phyloP scores from a whole-genome alignment of 176 grass and related monocot genomes.

The Avena sativa region DNA sequence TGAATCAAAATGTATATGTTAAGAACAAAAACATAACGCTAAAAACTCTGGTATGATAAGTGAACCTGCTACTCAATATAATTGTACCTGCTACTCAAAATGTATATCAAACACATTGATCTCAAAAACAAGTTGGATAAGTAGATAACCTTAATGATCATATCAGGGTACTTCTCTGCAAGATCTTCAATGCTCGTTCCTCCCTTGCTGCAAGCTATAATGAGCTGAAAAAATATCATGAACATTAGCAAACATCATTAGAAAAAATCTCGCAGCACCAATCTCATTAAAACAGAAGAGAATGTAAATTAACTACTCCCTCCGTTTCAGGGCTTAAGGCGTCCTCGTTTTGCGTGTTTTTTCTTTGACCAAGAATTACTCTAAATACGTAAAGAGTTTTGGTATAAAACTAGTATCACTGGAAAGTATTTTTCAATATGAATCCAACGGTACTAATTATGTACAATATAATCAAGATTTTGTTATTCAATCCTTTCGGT shows the following conservation, averaged over 20 bases:
- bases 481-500: too few relatives aligned
- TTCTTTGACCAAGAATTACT: too few relatives aligned
- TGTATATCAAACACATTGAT: background rate
- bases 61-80: background rate
- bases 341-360: too few relatives aligned
- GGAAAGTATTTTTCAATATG: too few relatives aligned
- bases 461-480: too few relatives aligned
- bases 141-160: constrained; percentile 91
- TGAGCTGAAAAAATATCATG: constrained; percentile 82
- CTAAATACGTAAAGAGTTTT: too few relatives aligned
- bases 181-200: constrained; percentile 99
- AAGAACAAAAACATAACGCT: background rate
- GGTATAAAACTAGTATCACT: too few relatives aligned
- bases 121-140: constrained; percentile 29
- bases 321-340: too few relatives aligned
- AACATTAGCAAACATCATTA: constrained; percentile 18
- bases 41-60: background rate
- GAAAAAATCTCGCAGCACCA: constrained; percentile 9
- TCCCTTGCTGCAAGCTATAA: constrained; percentile 94
- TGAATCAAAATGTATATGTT: constrained; percentile 33
- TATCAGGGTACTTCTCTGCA: constrained; percentile 94
- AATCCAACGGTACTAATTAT: too few relatives aligned
- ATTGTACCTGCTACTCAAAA: background rate
- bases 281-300: constrained; percentile 7
- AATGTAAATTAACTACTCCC: constrained; percentile 25